Conservation (phyloP, 768 basidiomycete species). For the Lepiota brunneoincarnata region DNA sequence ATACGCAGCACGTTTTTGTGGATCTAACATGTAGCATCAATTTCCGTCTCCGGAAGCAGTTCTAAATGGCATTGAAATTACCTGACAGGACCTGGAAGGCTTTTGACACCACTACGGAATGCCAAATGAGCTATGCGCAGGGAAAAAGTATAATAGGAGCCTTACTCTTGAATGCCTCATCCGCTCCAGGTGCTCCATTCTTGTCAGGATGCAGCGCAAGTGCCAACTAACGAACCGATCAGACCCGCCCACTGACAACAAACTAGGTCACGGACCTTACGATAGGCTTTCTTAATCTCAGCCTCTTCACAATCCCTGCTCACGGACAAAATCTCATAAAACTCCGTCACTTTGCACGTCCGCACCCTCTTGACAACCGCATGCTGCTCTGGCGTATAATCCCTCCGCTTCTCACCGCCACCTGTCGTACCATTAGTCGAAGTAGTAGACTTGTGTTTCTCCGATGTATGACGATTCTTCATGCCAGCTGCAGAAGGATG, state of each 20-base stretch:
- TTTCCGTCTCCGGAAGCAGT: background rate
- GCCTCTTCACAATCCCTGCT: constrained; percentile 79
- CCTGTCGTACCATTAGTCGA: constrained; percentile 42
- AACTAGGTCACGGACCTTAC: constrained; percentile 61
- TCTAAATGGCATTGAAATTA: constrained; percentile 17
- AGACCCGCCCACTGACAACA: background rate
- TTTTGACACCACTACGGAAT: constrained; percentile 85
- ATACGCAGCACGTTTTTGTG: constrained; percentile 85
- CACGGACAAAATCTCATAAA: constrained; percentile 87
- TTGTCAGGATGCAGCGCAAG: constrained; percentile 89
- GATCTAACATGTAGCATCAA: constrained; percentile 41
- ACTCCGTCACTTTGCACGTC: constrained; percentile 83
- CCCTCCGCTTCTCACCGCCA: constrained; percentile 72
- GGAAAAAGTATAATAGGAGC: constrained; percentile 16
- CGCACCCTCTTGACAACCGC: constrained; percentile 84
- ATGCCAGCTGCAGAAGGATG: constrained; percentile 74
- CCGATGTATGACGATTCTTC: constrained; percentile 50
- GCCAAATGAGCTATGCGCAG: constrained; percentile 12
- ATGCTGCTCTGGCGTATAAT: constrained; percentile 82
- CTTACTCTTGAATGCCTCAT: constrained; percentile 96
- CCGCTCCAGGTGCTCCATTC: constrained; percentile 96
- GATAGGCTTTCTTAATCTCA: constrained; percentile 92
- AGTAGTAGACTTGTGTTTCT: background rate
- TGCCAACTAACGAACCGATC: constrained; percentile 56
- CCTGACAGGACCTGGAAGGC: constrained; percentile 94